Conservation (phyloP, 176 grass and related monocot species). For the Bromus sterilis region DNA sequence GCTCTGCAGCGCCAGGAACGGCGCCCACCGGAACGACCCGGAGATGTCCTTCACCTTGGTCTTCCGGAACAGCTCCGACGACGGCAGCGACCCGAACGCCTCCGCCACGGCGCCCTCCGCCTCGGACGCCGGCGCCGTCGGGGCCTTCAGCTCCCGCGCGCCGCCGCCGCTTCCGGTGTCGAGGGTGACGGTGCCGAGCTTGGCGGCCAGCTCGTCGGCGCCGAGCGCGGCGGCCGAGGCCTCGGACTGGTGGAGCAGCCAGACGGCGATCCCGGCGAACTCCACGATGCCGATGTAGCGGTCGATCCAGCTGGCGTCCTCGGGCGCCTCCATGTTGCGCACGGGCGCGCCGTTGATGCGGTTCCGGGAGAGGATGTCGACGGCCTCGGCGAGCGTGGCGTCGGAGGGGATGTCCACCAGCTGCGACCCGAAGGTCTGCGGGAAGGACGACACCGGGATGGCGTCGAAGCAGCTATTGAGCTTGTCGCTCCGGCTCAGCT, state of each 20-base stretch:
- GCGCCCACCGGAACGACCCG: slow-evolving; percentile 93
- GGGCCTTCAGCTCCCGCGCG: neutral
- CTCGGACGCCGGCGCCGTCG: neutral
- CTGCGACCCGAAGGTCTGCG: slow-evolving; percentile 38
- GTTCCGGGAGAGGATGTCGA: slow-evolving; percentile 79
- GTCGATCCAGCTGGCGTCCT: slow-evolving; percentile 97
- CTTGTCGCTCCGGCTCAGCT: slow-evolving; percentile 63
- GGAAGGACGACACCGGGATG: slow-evolving; percentile 76
- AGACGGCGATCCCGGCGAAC: slow-evolving; percentile 89
- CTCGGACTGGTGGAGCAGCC: slow-evolving; percentile 77
- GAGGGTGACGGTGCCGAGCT: slow-evolving; percentile 52
- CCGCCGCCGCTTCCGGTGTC: slow-evolving; percentile 4
- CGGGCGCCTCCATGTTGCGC: slow-evolving; percentile 68
- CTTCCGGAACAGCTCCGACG: slow-evolving; percentile 94
- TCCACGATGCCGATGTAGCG: slow-evolving; percentile 92
- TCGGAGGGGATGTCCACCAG: slow-evolving; percentile 83
- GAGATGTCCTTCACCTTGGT: slow-evolving; percentile 95
- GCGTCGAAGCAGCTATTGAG: slow-evolving; percentile 95
- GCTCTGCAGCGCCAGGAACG: slow-evolving; percentile 86
- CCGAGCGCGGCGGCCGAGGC: slow-evolving; percentile 3
- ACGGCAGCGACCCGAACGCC: slow-evolving; percentile 73
- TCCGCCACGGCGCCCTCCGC: slow-evolving; percentile 20
- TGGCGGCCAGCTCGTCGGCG: slow-evolving; percentile 52
- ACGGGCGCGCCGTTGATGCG: slow-evolving; percentile 81
- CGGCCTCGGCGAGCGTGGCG: slow-evolving; percentile 73